Evolutionary conservation across 352 stramenopile genomes (phyloP).

Genomic region (Aphanomyces invadans): DNA sequence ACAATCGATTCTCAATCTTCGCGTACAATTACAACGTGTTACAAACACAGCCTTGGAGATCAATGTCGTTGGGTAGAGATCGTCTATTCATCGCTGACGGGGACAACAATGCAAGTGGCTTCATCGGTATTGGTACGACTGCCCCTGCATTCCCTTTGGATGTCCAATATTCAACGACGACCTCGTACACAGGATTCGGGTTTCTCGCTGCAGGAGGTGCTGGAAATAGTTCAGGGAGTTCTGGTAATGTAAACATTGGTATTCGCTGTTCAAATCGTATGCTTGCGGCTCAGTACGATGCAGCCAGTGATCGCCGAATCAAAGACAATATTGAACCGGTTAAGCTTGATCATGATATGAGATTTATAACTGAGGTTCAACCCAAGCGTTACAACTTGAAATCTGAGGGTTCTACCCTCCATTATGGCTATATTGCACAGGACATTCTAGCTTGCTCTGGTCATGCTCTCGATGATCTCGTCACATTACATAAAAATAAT

Average conservation of each 20-base stretch:
- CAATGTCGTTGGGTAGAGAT: neutral
- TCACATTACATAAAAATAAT: neutral
- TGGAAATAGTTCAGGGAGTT: neutral
- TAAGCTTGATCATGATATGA: neutral
- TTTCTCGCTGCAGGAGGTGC: neutral
- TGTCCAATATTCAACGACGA: neutral
- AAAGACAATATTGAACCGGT: neutral
- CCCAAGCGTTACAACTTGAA: neutral
- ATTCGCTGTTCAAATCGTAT: neutral
- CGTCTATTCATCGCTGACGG: neutral
- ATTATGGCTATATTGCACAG: neutral
- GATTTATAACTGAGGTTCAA: neutral
- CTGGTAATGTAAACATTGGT: neutral
- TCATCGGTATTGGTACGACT: neutral
- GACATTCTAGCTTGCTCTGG: neutral
- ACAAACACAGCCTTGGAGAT: neutral
- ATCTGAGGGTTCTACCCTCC: neutral
- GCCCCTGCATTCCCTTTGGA: neutral
- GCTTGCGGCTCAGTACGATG: neutral
- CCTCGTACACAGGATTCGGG: neutral
- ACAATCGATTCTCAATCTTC: neutral
- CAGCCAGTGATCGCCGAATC: neutral
- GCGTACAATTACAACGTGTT: neutral
- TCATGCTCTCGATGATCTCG: neutral
- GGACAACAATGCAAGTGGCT: neutral